Evolutionary conservation across 441 rosid genomes (phyloP).

Genomic region (Populus hybrid): DNA sequence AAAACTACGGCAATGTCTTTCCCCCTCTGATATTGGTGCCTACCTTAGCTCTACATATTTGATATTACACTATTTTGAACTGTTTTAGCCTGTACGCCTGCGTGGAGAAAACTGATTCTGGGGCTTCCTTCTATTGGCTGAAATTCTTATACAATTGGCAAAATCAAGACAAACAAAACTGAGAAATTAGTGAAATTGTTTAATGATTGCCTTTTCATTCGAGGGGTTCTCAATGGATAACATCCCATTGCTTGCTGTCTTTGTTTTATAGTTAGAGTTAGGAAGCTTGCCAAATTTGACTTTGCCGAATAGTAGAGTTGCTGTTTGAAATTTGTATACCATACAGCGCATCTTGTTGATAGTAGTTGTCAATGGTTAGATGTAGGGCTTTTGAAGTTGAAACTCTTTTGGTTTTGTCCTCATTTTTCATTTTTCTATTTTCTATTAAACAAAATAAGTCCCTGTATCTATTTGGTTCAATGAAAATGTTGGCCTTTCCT

Average conservation of each 20-base stretch:
- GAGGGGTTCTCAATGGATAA: neutral
- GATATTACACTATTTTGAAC: neutral
- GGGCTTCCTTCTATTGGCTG: neutral
- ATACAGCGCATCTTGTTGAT: neutral
- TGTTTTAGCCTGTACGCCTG: neutral
- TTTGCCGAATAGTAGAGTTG: neutral
- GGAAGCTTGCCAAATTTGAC: neutral
- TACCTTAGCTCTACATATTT: neutral
- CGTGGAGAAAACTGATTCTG: neutral
- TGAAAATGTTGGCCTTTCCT: too few relatives aligned
- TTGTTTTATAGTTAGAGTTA: neutral
- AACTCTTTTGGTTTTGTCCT: neutral
- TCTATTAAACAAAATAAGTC: too few relatives aligned
- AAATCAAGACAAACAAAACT: neutral
- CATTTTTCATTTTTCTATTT: too few relatives aligned
- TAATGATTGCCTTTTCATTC: neutral
- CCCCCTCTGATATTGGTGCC: neutral
- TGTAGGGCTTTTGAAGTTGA: neutral
- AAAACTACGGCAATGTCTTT: neutral
- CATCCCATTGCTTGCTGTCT: neutral
- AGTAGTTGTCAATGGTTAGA: neutral
- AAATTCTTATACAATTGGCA: neutral
- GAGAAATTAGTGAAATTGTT: neutral
- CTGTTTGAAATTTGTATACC: neutral
- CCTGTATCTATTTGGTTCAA: too few relatives aligned